Evolutionary conservation across 148 eudicot species (phyloP), one percentile per base, ranked within the genome.

Genomic region (Diospyros lotus): DNA sequence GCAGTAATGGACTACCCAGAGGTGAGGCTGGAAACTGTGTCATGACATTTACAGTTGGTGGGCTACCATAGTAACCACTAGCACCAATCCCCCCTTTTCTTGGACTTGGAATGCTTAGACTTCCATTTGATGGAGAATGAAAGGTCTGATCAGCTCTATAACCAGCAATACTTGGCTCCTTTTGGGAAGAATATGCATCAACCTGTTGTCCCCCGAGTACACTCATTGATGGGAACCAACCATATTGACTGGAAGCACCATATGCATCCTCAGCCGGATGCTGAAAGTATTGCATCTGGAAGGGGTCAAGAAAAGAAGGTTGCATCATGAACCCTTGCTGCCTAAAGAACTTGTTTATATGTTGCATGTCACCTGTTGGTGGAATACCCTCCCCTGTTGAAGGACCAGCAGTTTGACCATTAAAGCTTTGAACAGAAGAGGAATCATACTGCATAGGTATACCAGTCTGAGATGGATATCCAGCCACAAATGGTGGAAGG

Each of bases 1-100:
- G 96, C 78, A 87, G 67, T 65, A 89, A 85, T n/a, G 98, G 98
- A 80, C 89, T 89, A 59, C 85, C 86, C 80, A 88, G 80, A 70
- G 98, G 81, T 2, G 94, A 76, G 64, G 75, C 74, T 39, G 85
- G 90, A 54, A 84, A 75, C 28, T 85, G 98, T 82, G 86, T 73
- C 76, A 83, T 68, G 75, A 81, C 77, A 75, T 88, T 89, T 76
- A 77, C 77, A 63, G 78, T 80, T 46, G 83, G 56, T 44, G 90
- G 83, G 78, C 76, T 87, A 60, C 90, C 84, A 73, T 78, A 80
- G 80, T 84, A 87, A 83, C 75, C 78, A 71, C 81, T 70, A 73
- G 67, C 76, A 61, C 79, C 59, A 64, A 76, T 58, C 51, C 79
- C 80, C 10, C 84, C 83, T 78, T 82, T 80, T 87, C 93, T 83